phyloP scores from a whole-genome alignment of 2,329 filamentous ascomycete species.

The Arthroderma sp. region DNA sequence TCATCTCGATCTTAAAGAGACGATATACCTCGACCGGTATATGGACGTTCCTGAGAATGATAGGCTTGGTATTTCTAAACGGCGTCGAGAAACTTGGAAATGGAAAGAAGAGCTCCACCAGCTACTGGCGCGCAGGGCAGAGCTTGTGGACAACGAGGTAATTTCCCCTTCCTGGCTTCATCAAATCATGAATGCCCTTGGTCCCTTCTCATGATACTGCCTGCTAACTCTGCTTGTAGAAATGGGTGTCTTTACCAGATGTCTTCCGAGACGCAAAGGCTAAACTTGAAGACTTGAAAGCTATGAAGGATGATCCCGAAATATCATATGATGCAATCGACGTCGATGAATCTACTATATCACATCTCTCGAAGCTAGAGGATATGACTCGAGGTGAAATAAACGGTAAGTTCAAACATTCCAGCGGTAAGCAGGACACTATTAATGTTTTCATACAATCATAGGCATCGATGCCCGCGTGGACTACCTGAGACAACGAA shows the following conservation, averaged over 20 bases:
- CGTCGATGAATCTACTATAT: constrained; percentile 28
- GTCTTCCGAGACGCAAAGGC: constrained; percentile 25
- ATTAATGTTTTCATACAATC: not conserved
- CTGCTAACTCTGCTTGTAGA: constrained; percentile 11
- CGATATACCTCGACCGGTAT: constrained; percentile 78
- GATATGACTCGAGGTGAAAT: constrained; percentile 35
- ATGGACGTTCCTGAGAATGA: constrained; percentile 50
- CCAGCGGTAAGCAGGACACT: too few species aligned
- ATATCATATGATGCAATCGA: constrained; percentile 28
- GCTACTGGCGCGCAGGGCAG: constrained; percentile 36
- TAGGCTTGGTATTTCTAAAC: constrained; percentile 50
- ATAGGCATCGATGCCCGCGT: constrained; percentile 29
- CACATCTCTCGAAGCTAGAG: constrained; percentile 34
- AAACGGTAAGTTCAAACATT: constrained; percentile 20
- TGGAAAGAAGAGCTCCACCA: constrained; percentile 49
- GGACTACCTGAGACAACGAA: constrained; percentile 33
- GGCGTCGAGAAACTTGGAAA: constrained; percentile 56
- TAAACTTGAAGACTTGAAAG: constrained; percentile 31
- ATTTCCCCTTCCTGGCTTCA: not conserved
- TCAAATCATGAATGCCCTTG: not conserved
- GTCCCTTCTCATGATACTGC: not conserved
- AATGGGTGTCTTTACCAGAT: constrained; percentile 19
- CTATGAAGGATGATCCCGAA: constrained; percentile 22
- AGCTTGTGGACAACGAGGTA: constrained; percentile 28
- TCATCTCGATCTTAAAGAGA: constrained; percentile 65